A percentile compares a stretch with the other conserved stretches of the same genome.
Conservation (phyloP, 1,139 yeast genomes). For the Yamadazyma sp. region DNA sequence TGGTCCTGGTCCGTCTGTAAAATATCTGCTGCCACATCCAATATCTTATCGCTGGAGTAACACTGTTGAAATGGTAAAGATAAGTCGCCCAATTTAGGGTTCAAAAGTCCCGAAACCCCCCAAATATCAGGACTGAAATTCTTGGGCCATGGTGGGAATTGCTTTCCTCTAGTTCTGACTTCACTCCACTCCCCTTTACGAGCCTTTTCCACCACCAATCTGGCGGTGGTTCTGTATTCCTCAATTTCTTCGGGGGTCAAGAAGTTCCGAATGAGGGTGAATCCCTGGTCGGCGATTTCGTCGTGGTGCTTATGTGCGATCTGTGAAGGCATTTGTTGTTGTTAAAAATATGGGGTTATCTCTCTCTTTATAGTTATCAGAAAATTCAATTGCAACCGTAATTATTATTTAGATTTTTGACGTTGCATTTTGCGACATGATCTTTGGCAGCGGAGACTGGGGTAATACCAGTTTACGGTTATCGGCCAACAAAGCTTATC, state of each 20-base stretch:
- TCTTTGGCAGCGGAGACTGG: background rate
- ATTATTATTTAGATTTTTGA: no score
- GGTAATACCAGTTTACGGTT: no score
- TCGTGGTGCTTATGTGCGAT: slow-evolving; percentile 23
- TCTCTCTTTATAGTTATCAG: no score
- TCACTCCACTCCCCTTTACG: slow-evolving; percentile 53
- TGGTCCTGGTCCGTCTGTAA: slow-evolving; percentile 38
- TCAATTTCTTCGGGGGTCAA: slow-evolving; percentile 43
- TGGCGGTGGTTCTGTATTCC: slow-evolving; percentile 38
- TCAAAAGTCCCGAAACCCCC: slow-evolving; percentile 54
- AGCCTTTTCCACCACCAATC: slow-evolving; percentile 44
- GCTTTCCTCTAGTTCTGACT: slow-evolving; percentile 55
- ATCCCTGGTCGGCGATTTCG: slow-evolving; percentile 46
- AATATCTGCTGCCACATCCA: slow-evolving; percentile 45
- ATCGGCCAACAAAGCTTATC: no score
- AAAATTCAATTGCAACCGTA: no score
- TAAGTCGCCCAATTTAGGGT: slow-evolving; percentile 47
- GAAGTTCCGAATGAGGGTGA: slow-evolving; percentile 42
- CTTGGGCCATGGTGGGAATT: slow-evolving; percentile 61
- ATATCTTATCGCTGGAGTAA: slow-evolving; percentile 43
- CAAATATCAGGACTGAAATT: slow-evolving; percentile 57
- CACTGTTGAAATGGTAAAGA: slow-evolving; percentile 44
- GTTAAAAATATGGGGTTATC: background rate
- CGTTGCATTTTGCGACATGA: slow-evolving; percentile 2
- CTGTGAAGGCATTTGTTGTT: slow-evolving; percentile 13